These are phyloP conservation scores for Neoboletus brunneissimus DNA, from an alignment of 768 basidiomycete species.

Conservation along the genomic window DNA sequence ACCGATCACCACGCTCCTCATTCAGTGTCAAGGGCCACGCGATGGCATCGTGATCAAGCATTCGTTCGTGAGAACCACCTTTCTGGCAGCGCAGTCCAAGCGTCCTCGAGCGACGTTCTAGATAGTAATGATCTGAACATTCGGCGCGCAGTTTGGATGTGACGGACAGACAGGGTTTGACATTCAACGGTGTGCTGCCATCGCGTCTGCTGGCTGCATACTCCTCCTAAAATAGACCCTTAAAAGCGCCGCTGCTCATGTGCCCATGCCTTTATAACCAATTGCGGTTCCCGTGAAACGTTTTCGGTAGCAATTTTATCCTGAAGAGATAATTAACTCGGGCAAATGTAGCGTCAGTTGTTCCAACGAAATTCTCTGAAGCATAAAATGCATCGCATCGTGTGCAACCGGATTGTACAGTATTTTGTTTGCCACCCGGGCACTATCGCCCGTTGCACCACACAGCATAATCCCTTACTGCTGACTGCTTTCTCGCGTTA, in stretches of 20 bases:
- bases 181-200: too few relatives aligned
- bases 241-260: constrained; percentile 1
- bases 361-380: constrained; percentile 5
- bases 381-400: not conserved
- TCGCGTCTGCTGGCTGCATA: too few relatives aligned
- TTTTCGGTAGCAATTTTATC: constrained; percentile 2
- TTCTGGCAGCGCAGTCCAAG: too few relatives aligned
- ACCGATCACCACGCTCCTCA: too few relatives aligned
- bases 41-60: too few relatives aligned
- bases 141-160: too few relatives aligned
- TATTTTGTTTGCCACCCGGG: not conserved
- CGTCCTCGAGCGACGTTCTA: too few relatives aligned
- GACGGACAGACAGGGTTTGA: too few relatives aligned
- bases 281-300: not conserved
- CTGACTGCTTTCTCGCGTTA: constrained; percentile 7
- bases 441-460: not conserved
- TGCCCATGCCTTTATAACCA: not conserved
- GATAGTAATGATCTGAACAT: too few relatives aligned
- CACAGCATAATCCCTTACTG: not conserved
- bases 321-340: not conserved
- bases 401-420: not conserved
- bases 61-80: too few relatives aligned
- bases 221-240: not conserved
- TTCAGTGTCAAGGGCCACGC: too few relatives aligned
- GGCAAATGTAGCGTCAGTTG: not conserved